These are phyloP conservation scores for Suillus paluster DNA, from an alignment of 768 basidiomycete genomes.

Conservation along the genomic window DNA sequence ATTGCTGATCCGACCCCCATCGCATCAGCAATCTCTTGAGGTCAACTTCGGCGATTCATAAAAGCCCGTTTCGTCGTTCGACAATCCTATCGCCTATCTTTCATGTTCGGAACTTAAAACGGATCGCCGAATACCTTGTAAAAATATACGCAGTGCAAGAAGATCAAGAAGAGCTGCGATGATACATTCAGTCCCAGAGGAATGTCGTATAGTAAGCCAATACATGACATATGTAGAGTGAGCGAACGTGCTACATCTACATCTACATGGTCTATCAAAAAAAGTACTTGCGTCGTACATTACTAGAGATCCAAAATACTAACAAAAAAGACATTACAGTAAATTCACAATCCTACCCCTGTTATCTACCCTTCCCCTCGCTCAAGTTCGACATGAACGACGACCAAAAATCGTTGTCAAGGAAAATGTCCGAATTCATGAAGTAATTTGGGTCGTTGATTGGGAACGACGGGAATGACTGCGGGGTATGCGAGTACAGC, in stretches of 20 bases:
- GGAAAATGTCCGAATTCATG: conserved; percentile 42
- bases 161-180: background rate
- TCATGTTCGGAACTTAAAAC: background rate
- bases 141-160: background rate
- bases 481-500: conserved; percentile 20
- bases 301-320: background rate
- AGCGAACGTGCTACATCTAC: background rate
- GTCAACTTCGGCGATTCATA: background rate
- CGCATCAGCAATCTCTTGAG: background rate
- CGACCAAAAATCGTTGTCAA: conserved; percentile 48
- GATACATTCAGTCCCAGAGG: background rate
- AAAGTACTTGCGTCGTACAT: background rate
- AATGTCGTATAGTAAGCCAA: conserved; percentile 1
- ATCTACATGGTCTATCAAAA: background rate
- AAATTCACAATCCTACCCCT: conserved; percentile 7
- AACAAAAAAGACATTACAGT: background rate
- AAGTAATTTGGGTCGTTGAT: conserved; percentile 36
- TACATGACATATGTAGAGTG: background rate
- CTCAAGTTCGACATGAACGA: conserved; percentile 43
- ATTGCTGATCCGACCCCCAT: background rate
- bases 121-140: background rate
- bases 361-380: conserved; percentile 21
- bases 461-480: conserved; percentile 25
- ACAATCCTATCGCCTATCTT: background rate
- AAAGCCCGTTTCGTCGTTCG: background rate